These are phyloP conservation scores for Fusarium sp. DNA, from an alignment of 2,329 filamentous ascomycete genomes.

Conservation along the genomic window DNA sequence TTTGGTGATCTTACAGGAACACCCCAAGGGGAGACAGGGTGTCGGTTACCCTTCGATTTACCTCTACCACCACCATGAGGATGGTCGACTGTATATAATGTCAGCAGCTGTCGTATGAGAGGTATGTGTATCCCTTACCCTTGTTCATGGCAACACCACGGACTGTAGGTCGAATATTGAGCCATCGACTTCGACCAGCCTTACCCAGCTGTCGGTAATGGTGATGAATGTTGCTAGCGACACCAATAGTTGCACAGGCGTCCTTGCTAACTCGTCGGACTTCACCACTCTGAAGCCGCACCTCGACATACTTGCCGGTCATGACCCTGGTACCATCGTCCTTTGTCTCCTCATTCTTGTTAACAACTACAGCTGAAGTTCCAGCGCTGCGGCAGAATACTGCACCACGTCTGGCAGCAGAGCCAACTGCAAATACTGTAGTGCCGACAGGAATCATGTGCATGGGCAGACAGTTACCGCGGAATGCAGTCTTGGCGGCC, in stretches of 20 bases:
- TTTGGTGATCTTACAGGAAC: conserved; percentile 77
- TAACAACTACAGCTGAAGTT: conserved; percentile 87
- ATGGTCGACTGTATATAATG: conserved; percentile 75
- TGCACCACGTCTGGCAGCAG: conserved; percentile 76
- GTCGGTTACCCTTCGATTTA: conserved; percentile 98
- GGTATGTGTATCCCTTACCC: conserved; percentile 62
- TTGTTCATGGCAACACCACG: conserved; percentile 99
- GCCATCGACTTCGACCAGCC: conserved; percentile 91
- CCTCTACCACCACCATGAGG: conserved; percentile 98
- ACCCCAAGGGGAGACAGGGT: conserved; percentile 97
- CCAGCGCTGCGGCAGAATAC: conserved; percentile 96
- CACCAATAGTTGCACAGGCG: conserved; percentile 92
- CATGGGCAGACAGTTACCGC: conserved; percentile 93
- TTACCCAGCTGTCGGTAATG: conserved; percentile 94
- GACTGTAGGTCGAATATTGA: conserved; percentile 94
- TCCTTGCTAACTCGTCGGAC: conserved; percentile 89
- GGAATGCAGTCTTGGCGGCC: conserved; percentile 91
- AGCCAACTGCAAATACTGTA: conserved; percentile 89
- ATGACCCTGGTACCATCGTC: conserved; percentile 70
- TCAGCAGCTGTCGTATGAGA: conserved; percentile 21
- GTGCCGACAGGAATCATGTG: conserved; percentile 98
- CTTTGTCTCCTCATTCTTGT: conserved; percentile 83
- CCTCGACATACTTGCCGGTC: conserved; percentile 81
- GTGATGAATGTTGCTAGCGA: conserved; percentile 92
- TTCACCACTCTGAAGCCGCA: conserved; percentile 92